These are phyloP conservation scores for Penicillium sp. DNA, from an alignment of 2,329 filamentous ascomycete genomes.

Conservation along the genomic window DNA sequence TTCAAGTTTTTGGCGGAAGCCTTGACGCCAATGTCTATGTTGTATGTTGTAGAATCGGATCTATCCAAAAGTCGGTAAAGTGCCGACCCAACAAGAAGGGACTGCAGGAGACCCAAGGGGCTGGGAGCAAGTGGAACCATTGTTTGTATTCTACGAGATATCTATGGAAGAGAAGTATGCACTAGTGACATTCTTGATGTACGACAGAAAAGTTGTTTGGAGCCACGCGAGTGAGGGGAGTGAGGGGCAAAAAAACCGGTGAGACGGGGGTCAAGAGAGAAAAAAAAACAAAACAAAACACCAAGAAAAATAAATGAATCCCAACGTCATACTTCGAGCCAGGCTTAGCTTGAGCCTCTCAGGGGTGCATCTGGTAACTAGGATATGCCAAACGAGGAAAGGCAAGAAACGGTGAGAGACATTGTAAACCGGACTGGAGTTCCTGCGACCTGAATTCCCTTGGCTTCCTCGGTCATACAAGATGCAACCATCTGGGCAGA, in stretches of 20 bases:
- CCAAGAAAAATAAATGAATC: background rate
- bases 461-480: background rate
- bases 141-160: conserved; percentile 15
- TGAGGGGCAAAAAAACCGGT: conserved; percentile 23
- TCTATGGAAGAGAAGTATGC: conserved; percentile 6
- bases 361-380: conserved; percentile 2
- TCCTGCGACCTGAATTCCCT: conserved; percentile 5
- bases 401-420: conserved; percentile 11
- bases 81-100: conserved; percentile 25
- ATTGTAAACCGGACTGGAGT: conserved; percentile 6
- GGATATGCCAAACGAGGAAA: conserved; percentile 6
- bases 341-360: conserved; percentile 8
- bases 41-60: no score
- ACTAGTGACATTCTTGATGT: conserved; percentile 15
- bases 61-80: conserved; percentile 26
- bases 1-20: no score
- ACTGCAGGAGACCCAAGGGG: conserved; percentile 23
- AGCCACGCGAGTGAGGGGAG: conserved; percentile 21
- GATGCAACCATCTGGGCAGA: conserved; percentile 1
- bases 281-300: background rate
- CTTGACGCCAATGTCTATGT: no score
- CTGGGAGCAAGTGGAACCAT: conserved; percentile 25
- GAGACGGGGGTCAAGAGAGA: conserved; percentile 6
- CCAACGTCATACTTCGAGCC: conserved; percentile 7
- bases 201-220: conserved; percentile 18